These are phyloP conservation scores for Orbilia blumenaviensis DNA, from an alignment of 2,329 filamentous ascomycete genomes.

Conservation along the genomic window DNA sequence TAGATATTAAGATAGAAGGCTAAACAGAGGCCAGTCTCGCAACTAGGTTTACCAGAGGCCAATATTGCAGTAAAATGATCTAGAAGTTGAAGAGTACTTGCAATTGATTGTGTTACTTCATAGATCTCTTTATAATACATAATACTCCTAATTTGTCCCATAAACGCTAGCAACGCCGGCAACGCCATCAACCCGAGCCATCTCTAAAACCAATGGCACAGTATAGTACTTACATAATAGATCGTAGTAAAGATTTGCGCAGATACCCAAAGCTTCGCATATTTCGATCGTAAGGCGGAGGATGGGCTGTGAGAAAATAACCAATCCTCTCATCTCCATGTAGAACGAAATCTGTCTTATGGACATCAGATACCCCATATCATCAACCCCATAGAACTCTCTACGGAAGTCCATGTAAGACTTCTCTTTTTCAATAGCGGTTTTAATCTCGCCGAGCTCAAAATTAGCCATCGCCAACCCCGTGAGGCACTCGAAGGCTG, in stretches of 20 bases:
- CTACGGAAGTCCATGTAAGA: background rate
- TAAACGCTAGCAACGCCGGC: too few relatives aligned
- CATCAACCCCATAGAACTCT: background rate
- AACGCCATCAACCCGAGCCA: background rate
- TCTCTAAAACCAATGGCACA: background rate
- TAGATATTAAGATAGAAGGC: too few relatives aligned
- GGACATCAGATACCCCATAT: background rate
- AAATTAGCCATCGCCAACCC: background rate
- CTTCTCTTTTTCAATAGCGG: background rate
- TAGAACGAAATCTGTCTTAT: background rate
- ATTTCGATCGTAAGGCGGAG: conserved; percentile 13
- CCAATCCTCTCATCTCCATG: background rate
- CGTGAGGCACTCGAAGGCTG: background rate
- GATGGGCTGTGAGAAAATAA: background rate
- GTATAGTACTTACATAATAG: background rate
- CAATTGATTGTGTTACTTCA: too few relatives aligned
- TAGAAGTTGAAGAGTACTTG: too few relatives aligned
- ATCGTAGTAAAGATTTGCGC: background rate
- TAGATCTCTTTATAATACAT: too few relatives aligned
- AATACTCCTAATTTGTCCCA: too few relatives aligned
- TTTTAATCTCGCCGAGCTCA: background rate
- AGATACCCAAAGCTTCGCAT: background rate
- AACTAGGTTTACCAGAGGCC: too few relatives aligned
- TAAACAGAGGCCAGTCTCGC: too few relatives aligned
- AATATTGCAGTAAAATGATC: too few relatives aligned